Evolutionary conservation across 768 basidiomycete genomes (phyloP).

Genomic region (Clavaria fumosa): DNA sequence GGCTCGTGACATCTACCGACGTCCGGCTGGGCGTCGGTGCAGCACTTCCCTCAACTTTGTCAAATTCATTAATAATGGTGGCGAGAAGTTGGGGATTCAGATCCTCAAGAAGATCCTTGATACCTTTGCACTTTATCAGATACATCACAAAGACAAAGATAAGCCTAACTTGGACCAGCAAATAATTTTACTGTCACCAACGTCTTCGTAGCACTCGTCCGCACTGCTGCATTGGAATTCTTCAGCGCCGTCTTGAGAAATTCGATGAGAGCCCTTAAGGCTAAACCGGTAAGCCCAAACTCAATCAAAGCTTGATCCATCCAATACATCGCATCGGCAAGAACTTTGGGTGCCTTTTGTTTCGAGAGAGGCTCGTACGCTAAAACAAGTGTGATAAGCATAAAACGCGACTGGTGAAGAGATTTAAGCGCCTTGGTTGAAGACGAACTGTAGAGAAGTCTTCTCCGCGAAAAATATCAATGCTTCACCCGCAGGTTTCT

Average conservation of each 20-base stretch:
- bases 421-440: constrained; percentile 66
- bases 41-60: constrained; percentile 68
- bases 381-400: constrained; percentile 16
- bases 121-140: constrained; percentile 49
- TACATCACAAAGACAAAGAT: not conserved
- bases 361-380: constrained; percentile 89
- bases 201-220: constrained; percentile 86
- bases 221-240: constrained; percentile 88
- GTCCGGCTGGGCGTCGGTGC: constrained; percentile 66
- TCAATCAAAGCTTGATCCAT: constrained; percentile 73
- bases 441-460: constrained; percentile 86
- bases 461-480: constrained; percentile 78
- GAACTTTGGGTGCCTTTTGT: constrained; percentile 94
- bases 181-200: constrained; percentile 85
- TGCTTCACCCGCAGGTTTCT: constrained; percentile 89
- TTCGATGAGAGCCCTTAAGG: constrained; percentile 73
- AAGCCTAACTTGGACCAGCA: constrained; percentile 64
- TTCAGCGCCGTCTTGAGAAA: constrained; percentile 77
- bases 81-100: constrained; percentile 84
- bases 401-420: not conserved
- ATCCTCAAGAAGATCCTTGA: constrained; percentile 87
- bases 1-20: constrained; percentile 56
- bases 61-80: constrained; percentile 86
- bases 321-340: constrained; percentile 85
- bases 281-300: constrained; percentile 82